Evolutionary conservation across 108 stramenopile genomes (phyloP).

Genomic region (Stephanodiscus triporus): DNA sequence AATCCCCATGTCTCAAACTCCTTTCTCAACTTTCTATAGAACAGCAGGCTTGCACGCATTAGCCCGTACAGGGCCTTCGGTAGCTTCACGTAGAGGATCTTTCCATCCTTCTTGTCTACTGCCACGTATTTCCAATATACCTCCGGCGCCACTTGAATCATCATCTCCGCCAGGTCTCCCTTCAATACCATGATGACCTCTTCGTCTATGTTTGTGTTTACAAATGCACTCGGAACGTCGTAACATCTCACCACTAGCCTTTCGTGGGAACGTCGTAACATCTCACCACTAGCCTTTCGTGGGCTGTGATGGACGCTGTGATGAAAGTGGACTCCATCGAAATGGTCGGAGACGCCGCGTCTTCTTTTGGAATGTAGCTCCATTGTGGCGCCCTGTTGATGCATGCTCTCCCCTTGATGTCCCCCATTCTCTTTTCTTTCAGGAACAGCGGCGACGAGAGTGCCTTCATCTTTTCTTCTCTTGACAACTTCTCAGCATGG

Average conservation of each 20-base stretch:
- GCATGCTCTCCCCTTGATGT: too few species aligned
- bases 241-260: too few species aligned
- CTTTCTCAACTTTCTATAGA: neutral
- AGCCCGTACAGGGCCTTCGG: constrained; percentile 43
- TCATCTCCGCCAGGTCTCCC: constrained; percentile 27
- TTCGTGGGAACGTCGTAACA: constrained; percentile 53
- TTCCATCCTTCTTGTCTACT: neutral
- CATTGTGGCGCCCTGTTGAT: too few species aligned
- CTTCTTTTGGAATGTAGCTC: neutral
- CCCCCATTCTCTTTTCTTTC: constrained; percentile 2
- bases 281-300: constrained; percentile 42
- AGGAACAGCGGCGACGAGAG: constrained; percentile 40
- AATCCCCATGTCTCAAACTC: too few species aligned
- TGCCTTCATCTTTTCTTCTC: constrained; percentile 14
- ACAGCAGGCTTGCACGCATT: constrained; percentile 1
- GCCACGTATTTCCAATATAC: constrained; percentile 28
- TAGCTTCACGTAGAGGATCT: neutral
- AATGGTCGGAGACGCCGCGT: constrained; percentile 37
- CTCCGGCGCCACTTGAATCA: constrained; percentile 24
- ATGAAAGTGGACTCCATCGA: constrained; percentile 32
- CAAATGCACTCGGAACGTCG: too few species aligned
- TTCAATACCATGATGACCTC: constrained; percentile 31
- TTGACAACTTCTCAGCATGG: neutral
- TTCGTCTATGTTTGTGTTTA: constrained; percentile 49
- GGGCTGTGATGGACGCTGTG: constrained; percentile 38